Percentiles rank a stretch among this genome's conserved stretches.
phyloP scores from a whole-genome alignment of 345 rosid genomes.

The Euphorbia peplus region DNA sequence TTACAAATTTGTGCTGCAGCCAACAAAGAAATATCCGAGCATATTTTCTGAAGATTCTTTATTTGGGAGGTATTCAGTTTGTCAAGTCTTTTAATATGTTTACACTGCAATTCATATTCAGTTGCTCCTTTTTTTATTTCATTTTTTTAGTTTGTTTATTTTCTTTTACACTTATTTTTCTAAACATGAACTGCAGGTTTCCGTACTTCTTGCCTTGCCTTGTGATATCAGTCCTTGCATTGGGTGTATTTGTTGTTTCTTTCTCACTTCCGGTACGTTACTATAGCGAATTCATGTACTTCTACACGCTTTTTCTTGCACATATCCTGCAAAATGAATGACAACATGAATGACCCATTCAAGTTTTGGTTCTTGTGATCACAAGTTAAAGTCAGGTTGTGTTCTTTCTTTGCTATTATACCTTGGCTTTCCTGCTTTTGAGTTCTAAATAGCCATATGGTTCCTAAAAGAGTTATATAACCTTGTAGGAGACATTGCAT shows the following conservation, averaged over 20 bases:
- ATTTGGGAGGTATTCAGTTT: slow-evolving; percentile 52
- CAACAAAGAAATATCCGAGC: slow-evolving; percentile 61
- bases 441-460: neutral
- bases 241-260: slow-evolving; percentile 39
- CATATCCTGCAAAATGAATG: neutral
- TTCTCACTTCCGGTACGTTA: slow-evolving; percentile 64
- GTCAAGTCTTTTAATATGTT: neutral
- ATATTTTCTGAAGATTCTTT: slow-evolving; percentile 48
- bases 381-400: too few species aligned
- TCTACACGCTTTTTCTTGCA: neutral
- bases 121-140: neutral
- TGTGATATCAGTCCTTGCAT: slow-evolving; percentile 55
- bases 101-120: neutral
- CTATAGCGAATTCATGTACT: neutral
- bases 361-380: neutral
- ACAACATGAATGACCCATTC: too few species aligned
- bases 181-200: slow-evolving; percentile 43
- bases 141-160: neutral
- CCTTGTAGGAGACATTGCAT: slow-evolving; percentile 49
- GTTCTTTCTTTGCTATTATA: neutral
- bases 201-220: slow-evolving; percentile 81
- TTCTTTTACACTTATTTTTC: slow-evolving; percentile 16
- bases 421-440: neutral
- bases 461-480: neutral
- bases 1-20: slow-evolving; percentile 38